Conservation (phyloP, 805 yeast genomes). For the Zygosaccharomyces gambellarensis region DNA sequence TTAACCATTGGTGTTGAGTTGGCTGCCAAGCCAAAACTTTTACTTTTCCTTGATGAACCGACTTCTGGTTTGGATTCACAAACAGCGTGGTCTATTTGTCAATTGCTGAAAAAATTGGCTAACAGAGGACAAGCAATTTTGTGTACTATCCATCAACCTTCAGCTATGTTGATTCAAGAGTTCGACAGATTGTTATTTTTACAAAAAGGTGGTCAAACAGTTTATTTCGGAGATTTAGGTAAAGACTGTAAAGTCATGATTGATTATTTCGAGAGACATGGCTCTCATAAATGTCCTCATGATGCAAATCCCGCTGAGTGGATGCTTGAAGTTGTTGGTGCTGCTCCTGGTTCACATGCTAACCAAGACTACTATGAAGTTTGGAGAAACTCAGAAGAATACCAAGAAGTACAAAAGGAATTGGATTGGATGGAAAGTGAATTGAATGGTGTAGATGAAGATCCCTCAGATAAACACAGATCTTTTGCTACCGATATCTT, state of each 20-base stretch:
- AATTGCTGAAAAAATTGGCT: conserved; percentile 55
- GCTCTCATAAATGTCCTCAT: conserved; percentile 61
- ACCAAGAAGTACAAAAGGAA: conserved; percentile 52
- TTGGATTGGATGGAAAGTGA: conserved; percentile 61
- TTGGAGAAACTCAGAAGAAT: conserved; percentile 69
- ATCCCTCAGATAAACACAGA: conserved; percentile 29
- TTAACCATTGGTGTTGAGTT: conserved; percentile 63
- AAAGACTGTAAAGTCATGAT: conserved; percentile 52
- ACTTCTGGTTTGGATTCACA: conserved; percentile 67
- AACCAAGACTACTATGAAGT: conserved; percentile 68
- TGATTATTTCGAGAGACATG: conserved; percentile 59
- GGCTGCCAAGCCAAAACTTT: conserved; percentile 58
- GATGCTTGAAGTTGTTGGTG: conserved; percentile 85
- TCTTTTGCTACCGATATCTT: conserved; percentile 44
- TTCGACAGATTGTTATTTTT: conserved; percentile 72
- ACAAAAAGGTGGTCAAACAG: conserved; percentile 67
- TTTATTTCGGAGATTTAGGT: conserved; percentile 69
- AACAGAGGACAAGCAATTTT: conserved; percentile 58
- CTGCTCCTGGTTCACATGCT: conserved; percentile 76
- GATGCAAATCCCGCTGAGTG: conserved; percentile 86
- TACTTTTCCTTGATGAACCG: conserved; percentile 61
- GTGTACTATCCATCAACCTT: conserved; percentile 83
- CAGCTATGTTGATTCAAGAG: conserved; percentile 70
- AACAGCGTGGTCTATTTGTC: conserved; percentile 63
- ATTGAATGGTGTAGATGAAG: conserved; percentile 37